phyloP scores from a whole-genome alignment of 352 stramenopile species.

The Phytophthora uliginosa region DNA sequence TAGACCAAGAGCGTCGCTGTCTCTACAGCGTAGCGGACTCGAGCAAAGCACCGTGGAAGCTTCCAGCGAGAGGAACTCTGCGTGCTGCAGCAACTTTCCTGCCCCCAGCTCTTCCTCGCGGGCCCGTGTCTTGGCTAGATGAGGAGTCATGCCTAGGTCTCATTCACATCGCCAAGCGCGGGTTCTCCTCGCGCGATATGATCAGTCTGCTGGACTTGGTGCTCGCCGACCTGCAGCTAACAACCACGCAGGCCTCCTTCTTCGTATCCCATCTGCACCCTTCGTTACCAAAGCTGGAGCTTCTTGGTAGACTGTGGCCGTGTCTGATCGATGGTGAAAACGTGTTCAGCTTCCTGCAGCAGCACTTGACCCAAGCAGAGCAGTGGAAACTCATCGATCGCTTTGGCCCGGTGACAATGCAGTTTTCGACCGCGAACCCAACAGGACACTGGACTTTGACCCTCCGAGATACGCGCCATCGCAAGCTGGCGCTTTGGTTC shows the following conservation, averaged over 20 bases:
- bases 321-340: constrained; percentile 66
- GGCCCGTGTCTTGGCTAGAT: constrained; percentile 33
- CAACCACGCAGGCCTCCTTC: constrained; percentile 43
- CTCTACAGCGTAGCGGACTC: constrained; percentile 43
- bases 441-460: constrained; percentile 72
- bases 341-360: constrained; percentile 60
- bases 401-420: constrained; percentile 54
- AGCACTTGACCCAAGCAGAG: constrained; percentile 47
- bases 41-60: constrained; percentile 43
- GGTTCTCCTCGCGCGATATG: constrained; percentile 63
- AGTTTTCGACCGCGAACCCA: constrained; percentile 71
- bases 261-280: constrained; percentile 52
- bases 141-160: constrained; percentile 47
- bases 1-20: constrained; percentile 41
- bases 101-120: constrained; percentile 43
- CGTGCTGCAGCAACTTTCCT: constrained; percentile 52
- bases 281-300: constrained; percentile 58
- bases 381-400: constrained; percentile 68
- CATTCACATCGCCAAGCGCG: constrained; percentile 59
- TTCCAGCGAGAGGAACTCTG: constrained; percentile 51
- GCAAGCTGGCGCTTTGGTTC: constrained; percentile 79
- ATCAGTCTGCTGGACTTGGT: constrained; percentile 57
- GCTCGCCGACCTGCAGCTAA: constrained; percentile 65
- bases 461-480: constrained; percentile 58
- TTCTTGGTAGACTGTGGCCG: constrained; percentile 64